Evolutionary conservation across 2,329 filamentous ascomycete species (phyloP).

Genomic region (Penicillium sp.): DNA sequence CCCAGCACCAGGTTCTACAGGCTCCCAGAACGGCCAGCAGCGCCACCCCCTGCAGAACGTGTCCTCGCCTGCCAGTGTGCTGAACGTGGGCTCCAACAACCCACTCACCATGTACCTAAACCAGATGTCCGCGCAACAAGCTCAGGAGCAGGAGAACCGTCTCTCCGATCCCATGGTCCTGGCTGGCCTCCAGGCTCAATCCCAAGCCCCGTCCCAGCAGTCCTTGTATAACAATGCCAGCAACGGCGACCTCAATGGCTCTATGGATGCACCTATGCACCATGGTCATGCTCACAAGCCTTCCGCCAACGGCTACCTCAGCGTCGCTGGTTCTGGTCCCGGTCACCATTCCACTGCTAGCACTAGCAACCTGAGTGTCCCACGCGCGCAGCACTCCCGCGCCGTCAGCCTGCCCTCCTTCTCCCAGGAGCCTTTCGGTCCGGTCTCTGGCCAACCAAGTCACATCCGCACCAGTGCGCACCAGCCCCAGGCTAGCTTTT

Average conservation of each 20-base stretch:
- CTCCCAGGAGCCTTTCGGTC: constrained; percentile 61
- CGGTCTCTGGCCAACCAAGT: constrained; percentile 40
- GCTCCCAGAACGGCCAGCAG: constrained; percentile 60
- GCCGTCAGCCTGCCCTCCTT: constrained; percentile 85
- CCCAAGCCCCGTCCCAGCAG: constrained; percentile 71
- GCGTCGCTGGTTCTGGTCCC: constrained; percentile 65
- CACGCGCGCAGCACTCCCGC: constrained; percentile 68
- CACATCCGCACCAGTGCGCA: constrained; percentile 44
- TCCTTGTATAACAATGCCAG: constrained; percentile 77
- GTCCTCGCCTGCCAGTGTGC: constrained; percentile 68
- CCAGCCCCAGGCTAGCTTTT: constrained; percentile 57
- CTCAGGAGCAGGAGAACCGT: constrained; percentile 67
- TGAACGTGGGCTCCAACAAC: constrained; percentile 80
- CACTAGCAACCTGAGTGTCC: constrained; percentile 57
- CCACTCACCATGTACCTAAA: constrained; percentile 92
- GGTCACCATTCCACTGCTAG: constrained; percentile 73
- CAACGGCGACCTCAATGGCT: constrained; percentile 63
- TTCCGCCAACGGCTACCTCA: constrained; percentile 66
- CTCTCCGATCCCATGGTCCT: constrained; percentile 49
- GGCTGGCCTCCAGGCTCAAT: constrained; percentile 61
- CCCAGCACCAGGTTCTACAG: constrained; percentile 58
- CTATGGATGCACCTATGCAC: constrained; percentile 50
- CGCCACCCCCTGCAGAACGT: constrained; percentile 60
- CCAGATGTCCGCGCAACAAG: constrained; percentile 64
- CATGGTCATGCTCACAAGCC: constrained; percentile 58